phyloP scores from a whole-genome alignment of 2,329 filamentous ascomycete species.

The Cryphonectria naterciae region DNA sequence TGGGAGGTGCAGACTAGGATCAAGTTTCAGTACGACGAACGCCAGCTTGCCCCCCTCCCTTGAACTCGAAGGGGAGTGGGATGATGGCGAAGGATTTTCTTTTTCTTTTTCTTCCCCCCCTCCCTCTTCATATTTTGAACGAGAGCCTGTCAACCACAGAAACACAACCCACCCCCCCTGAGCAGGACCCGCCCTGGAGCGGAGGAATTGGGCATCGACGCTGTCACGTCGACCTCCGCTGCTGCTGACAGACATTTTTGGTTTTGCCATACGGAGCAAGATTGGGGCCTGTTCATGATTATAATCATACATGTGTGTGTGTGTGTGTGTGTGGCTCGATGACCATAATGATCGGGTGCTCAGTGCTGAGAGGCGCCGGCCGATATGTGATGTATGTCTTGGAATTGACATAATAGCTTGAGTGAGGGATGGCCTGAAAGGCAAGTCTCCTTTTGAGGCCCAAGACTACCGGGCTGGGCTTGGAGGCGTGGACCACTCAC shows the following conservation, averaged over 20 bases:
- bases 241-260: neutral
- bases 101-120: too few relatives aligned
- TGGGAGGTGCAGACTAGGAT: constrained; percentile 15
- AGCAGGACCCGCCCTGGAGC: constrained; percentile 2
- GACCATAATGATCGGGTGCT: neutral
- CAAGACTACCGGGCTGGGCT: constrained; percentile 19
- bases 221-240: constrained; percentile 1
- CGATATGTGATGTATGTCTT: constrained; percentile 25
- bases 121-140: neutral
- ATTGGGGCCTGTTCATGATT: constrained; percentile 8
- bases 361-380: constrained; percentile 19
- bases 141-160: neutral
- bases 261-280: constrained; percentile 9
- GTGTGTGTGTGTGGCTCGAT: constrained; percentile 1
- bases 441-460: constrained; percentile 12
- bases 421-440: neutral
- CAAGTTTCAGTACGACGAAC: neutral
- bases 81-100: constrained; percentile 4
- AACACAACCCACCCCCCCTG: neutral
- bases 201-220: constrained; percentile 5
- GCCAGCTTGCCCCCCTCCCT: neutral
- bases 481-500: constrained; percentile 22
- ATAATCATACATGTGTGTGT: neutral
- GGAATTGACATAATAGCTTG: constrained; percentile 12
- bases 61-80: neutral